These are phyloP conservation scores for Cordyceps javanica DNA, from an alignment of 2,329 filamentous ascomycete species.

Conservation along the genomic window DNA sequence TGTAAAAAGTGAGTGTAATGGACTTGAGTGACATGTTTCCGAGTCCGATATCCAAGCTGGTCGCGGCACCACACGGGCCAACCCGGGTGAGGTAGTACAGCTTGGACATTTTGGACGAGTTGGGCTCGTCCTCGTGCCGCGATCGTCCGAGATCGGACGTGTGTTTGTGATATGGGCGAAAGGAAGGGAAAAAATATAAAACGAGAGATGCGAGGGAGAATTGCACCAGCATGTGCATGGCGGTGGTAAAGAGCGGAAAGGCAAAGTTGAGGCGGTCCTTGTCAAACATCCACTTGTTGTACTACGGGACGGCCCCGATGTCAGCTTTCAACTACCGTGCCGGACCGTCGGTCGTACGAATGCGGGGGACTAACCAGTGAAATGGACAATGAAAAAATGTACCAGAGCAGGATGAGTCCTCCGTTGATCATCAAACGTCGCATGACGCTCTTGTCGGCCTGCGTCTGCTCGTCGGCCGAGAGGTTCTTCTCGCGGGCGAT, in stretches of 20 bases:
- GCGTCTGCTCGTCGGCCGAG: constrained; percentile 65
- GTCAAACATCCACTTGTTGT: constrained; percentile 99
- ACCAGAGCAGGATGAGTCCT: constrained; percentile 83
- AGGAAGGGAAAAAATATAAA: constrained; percentile 73
- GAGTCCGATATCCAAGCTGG: constrained; percentile 89
- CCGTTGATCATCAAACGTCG: constrained; percentile 66
- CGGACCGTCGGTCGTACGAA: background rate
- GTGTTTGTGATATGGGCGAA: constrained; percentile 59
- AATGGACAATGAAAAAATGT: constrained; percentile 84
- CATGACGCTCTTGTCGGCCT: constrained; percentile 69
- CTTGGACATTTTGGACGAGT: constrained; percentile 69
- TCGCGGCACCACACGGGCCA: constrained; percentile 85
- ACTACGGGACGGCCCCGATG: constrained; percentile 73
- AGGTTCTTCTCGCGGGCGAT: constrained; percentile 55
- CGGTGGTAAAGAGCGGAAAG: constrained; percentile 92
- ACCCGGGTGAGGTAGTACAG: constrained; percentile 90
- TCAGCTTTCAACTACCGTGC: constrained; percentile 11
- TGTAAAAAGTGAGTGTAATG: constrained; percentile 95
- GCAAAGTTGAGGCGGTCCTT: constrained; percentile 79
- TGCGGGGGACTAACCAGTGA: constrained; percentile 64
- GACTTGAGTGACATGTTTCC: constrained; percentile 95
- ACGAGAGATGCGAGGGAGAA: constrained; percentile 73
- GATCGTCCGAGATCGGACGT: constrained; percentile 44
- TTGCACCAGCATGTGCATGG: constrained; percentile 92
- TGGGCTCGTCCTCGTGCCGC: constrained; percentile 47